Percentiles rank a stretch among this genome's conserved stretches.
These are phyloP conservation scores for Fonsecaea erecta DNA, from an alignment of 2,329 filamentous ascomycete species.

Conservation along the genomic window DNA sequence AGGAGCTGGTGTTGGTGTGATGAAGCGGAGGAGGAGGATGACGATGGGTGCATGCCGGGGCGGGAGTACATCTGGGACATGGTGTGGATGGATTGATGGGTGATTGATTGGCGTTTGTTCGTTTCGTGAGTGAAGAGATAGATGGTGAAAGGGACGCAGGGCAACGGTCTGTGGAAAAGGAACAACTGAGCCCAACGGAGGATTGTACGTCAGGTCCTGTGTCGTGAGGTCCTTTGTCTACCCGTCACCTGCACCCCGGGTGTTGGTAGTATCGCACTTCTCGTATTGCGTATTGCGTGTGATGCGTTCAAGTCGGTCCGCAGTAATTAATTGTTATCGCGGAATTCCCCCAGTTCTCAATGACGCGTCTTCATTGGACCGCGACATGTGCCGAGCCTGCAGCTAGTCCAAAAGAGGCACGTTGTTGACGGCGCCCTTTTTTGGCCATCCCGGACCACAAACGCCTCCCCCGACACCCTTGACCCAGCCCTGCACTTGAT, in stretches of 20 bases:
- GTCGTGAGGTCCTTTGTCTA: too few species aligned
- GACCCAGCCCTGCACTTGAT: not conserved
- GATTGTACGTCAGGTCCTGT: too few species aligned
- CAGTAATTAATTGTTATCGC: not conserved
- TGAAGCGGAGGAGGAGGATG: conserved; percentile 33
- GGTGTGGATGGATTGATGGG: not conserved
- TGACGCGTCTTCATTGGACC: conserved; percentile 6
- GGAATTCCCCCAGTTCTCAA: not conserved
- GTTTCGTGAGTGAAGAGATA: too few species aligned
- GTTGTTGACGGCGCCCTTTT: conserved; percentile 12
- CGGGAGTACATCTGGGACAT: too few species aligned
- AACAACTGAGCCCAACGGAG: too few species aligned
- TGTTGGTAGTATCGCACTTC: too few species aligned
- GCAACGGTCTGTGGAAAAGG: too few species aligned
- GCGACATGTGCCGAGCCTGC: not conserved
- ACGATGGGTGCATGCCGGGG: conserved; percentile 40
- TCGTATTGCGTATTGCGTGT: not conserved
- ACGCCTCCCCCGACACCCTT: not conserved
- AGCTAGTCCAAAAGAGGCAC: conserved; percentile 7
- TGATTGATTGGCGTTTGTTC: too few species aligned
- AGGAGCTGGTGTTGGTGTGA: conserved; percentile 55
- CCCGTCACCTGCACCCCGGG: too few species aligned
- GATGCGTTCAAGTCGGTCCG: too few species aligned
- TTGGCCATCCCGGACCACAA: not conserved
- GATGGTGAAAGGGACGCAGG: too few species aligned